Evolutionary conservation across 495 filamentous ascomycete species (phyloP), one percentile per base, ranked within the genome.

Genomic region (Podospora bellae-mahoneyi): DNA sequence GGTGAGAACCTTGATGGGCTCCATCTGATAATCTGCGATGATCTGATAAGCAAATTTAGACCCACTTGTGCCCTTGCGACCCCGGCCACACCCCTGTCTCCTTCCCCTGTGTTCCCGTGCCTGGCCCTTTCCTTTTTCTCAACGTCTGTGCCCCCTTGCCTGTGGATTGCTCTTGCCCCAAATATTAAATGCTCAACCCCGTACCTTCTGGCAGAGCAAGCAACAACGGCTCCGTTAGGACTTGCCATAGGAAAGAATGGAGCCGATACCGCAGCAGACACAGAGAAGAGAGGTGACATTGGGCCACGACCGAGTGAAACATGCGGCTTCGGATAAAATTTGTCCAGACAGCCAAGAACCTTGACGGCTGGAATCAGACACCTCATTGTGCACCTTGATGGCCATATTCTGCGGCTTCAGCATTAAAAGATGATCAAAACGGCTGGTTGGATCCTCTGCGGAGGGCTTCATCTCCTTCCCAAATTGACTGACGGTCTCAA

Each of bases 1-100:
- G 0, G 13, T 68, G 70, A 72, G 71, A 66, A 72, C 71, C 71
- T 66, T 70, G 70, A 72, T 72, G 68, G 70, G 20, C 68, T 62
- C 61, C 70, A 64, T 58, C 56, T 59, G 54, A 66, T 60, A 48
- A 62, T 44, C 48, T 56, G 34, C n/a, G 59, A 67, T 55, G 64
- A 72, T 69, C 70, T 69, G 67, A 72, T 72, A 67, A 67, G 19
- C 39, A 48, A 20, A 23, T 56, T 60, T 64, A n/a, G 6, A 27
- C 19, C 15, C 18, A 20, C 26, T 18, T 26, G 23, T 59, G 32
- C 34, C 28, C 23, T 62, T 32, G n/a, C 28, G 32, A 19, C n/a
- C 32, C 58, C 48, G 53, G 65, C 18, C 39, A 34, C 18, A 19
- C 9, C 27, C 64, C 64, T 19, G 2, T 32, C 39, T 26, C 32